Conservation (phyloP, 768 basidiomycete species). For the Termitomyces sp. region DNA sequence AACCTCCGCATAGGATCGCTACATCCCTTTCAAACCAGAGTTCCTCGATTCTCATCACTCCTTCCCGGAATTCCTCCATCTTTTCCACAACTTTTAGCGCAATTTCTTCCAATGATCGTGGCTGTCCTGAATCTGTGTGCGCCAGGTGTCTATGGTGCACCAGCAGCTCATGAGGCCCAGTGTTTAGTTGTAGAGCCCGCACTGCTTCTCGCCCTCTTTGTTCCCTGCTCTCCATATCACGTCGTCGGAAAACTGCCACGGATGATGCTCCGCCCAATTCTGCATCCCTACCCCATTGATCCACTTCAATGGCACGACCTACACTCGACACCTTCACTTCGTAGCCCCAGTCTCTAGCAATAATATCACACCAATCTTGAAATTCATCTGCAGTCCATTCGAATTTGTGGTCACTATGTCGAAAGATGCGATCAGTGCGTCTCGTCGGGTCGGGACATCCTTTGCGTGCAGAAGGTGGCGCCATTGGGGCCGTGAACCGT, state of each 20-base stretch:
- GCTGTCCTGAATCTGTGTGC: conserved; percentile 42
- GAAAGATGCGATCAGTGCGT: conserved; percentile 68
- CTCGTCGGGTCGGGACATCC: conserved; percentile 73
- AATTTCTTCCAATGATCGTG: conserved; percentile 41
- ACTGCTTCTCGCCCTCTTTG: conserved; percentile 31
- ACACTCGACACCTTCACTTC: conserved; percentile 53
- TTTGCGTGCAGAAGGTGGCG: conserved; percentile 33
- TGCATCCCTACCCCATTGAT: conserved; percentile 70
- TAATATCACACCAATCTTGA: conserved; percentile 47
- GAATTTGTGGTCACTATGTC: conserved; percentile 83
- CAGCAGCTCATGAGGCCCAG: conserved; percentile 40
- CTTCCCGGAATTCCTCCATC: conserved; percentile 52
- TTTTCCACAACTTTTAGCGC: conserved; percentile 40
- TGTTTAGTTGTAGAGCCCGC: conserved; percentile 17
- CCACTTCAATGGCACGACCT: conserved; percentile 52
- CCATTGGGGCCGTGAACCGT: conserved; percentile 58
- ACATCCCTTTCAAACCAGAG: conserved; percentile 47
- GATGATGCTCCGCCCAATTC: conserved; percentile 62
- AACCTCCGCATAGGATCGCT: conserved; percentile 49
- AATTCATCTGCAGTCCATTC: conserved; percentile 86
- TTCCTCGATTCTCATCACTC: conserved; percentile 43
- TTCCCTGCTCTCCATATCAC: conserved; percentile 33
- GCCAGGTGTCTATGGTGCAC: conserved; percentile 44
- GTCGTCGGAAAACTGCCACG: conserved; percentile 56
- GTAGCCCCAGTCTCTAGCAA: conserved; percentile 70